Conservation (phyloP, 495 filamentous ascomycete genomes). For the Aspergillus steynii region DNA sequence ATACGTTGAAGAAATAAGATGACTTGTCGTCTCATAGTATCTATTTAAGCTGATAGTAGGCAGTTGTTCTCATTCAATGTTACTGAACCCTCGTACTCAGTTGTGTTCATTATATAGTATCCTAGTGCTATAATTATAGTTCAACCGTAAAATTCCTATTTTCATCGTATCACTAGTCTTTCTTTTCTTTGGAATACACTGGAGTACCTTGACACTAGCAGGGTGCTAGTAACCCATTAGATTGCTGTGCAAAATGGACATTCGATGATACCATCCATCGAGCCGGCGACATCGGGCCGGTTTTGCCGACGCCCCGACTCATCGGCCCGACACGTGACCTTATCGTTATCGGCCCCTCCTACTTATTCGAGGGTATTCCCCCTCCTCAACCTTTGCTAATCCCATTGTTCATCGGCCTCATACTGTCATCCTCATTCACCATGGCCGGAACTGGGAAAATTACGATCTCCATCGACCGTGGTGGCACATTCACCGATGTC, state of each 20-base stretch:
- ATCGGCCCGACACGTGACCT: conserved; percentile 40
- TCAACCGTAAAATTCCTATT: too few relatives aligned
- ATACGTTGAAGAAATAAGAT: conserved; percentile 27
- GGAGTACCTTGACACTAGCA: too few relatives aligned
- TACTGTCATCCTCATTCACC: background rate
- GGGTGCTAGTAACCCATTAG: too few relatives aligned
- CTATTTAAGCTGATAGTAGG: too few relatives aligned
- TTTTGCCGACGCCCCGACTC: conserved; percentile 12
- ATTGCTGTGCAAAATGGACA: too few relatives aligned
- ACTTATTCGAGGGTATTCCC: background rate
- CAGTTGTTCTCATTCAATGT: too few relatives aligned
- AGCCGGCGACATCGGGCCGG: conserved; percentile 25
- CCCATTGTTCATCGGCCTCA: background rate
- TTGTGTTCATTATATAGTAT: too few relatives aligned
- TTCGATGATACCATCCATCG: background rate
- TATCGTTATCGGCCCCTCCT: conserved; percentile 2
- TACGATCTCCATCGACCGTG: conserved; percentile 53
- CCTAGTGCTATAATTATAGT: too few relatives aligned
- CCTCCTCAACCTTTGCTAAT: background rate
- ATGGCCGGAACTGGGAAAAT: conserved; percentile 40
- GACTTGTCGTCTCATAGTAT: too few relatives aligned
- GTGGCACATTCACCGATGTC: conserved; percentile 68
- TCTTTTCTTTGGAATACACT: too few relatives aligned
- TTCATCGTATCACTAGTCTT: too few relatives aligned
- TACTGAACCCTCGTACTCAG: too few relatives aligned